These are phyloP conservation scores for Blastocystis sp. DNA, from an alignment of 352 stramenopile species.

Conservation along the genomic window DNA sequence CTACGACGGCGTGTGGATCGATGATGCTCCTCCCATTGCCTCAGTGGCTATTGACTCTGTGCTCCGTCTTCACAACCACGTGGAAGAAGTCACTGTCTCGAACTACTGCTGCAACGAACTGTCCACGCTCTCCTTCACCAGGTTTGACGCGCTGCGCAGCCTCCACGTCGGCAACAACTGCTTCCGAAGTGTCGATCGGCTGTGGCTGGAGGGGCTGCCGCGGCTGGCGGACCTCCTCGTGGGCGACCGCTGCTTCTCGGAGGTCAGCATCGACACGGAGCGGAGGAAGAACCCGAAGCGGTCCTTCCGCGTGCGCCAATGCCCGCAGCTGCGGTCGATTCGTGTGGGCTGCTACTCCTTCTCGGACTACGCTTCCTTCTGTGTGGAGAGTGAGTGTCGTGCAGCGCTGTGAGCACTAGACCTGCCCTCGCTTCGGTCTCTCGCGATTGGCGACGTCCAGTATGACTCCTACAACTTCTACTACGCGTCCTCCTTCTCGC, in stretches of 20 bases:
- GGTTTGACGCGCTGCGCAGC: neutral
- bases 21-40: neutral
- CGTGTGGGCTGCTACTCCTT: neutral
- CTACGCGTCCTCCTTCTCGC: neutral
- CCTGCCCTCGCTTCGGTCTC: neutral
- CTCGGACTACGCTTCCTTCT: neutral
- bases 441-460: neutral
- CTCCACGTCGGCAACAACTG: neutral
- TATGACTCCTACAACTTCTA: conserved; percentile 12
- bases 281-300: neutral
- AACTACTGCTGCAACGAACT: neutral
- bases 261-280: neutral
- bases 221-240: neutral
- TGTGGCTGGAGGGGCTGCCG: neutral
- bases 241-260: neutral
- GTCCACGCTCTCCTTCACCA: neutral
- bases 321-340: neutral
- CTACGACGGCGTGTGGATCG: conserved; percentile 13
- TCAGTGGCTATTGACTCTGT: neutral
- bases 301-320: neutral
- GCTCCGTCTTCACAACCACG: neutral
- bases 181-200: neutral
- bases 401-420: neutral
- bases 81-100: neutral
- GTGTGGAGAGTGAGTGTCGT: neutral